Base-by-base conservation (phyloP, 352 stramenopile species). In the Phytophthora fragariae region DNA sequence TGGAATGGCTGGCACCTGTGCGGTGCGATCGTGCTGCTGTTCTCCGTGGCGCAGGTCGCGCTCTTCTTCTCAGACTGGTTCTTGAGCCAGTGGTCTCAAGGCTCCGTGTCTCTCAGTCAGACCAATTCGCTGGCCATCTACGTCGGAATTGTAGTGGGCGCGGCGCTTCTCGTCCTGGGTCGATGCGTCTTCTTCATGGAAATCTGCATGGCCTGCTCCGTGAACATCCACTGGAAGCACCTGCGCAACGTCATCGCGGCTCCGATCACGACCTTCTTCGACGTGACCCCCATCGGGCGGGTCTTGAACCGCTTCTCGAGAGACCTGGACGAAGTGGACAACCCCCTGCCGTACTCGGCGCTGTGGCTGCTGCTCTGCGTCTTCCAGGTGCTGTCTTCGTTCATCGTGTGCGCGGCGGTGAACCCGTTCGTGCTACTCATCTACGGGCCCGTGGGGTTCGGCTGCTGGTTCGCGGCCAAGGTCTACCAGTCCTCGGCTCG, bases 401-500 rank as follows among this genome's bases (percentile, higher is more conserved):
- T 82, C 15, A 57, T 83, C 11, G 81, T 88, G 9, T 91, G 83
- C 52, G 80, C 71, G 2, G 62, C 55, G 17, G 79, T 70, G 29
- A 81, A 76, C 19, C 79, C 79, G n/a, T 83, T 72, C 50, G 65
- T 89, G n/a, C 29, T 91, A 3, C 69, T 88, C 12, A 29, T 88
- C 31, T 89, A 89, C 60, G 10, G 79, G 8, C 82, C 81, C 6
- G 67, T 86, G 5, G 33, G 10, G 50, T 77, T 29, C 17, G 60
- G 53, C 53, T 74, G 55, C 53, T 65, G 55, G 52, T 19, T 74
- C 35, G 41, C 67, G 55, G 57, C 41, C 41, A 56, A 97, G 98
- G 70, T 98, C 64, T 97, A 97, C 80, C 82, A 97, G 63, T 70
- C 79, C 58, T 87, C 82, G 21, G 76, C 89, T 70, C 70, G 84